Evolutionary conservation across 2,329 filamentous ascomycete species (phyloP).

Genomic region (Phialophora macrospora): DNA sequence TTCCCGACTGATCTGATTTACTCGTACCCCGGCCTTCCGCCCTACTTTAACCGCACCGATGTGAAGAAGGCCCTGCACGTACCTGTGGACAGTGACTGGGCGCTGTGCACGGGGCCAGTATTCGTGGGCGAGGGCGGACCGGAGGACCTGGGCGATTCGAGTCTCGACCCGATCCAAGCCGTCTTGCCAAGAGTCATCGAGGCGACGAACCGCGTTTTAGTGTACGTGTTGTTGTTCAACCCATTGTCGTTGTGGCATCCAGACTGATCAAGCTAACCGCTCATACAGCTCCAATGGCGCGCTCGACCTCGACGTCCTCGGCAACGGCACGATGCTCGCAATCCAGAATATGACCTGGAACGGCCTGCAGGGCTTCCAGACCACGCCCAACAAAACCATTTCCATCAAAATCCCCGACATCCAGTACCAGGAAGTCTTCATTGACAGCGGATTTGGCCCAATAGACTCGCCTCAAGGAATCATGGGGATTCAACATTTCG

Average conservation of each 20-base stretch:
- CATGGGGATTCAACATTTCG: slow-evolving; percentile 46
- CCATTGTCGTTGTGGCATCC: background rate
- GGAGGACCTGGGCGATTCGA: slow-evolving; percentile 25
- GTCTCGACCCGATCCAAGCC: slow-evolving; percentile 29
- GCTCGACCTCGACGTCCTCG: slow-evolving; percentile 31
- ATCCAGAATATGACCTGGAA: slow-evolving; percentile 38
- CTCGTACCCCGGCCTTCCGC: slow-evolving; percentile 61
- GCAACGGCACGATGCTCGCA: slow-evolving; percentile 31
- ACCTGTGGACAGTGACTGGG: slow-evolving; percentile 44
- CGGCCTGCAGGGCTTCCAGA: slow-evolving; percentile 31
- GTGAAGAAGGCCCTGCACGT: slow-evolving; percentile 72
- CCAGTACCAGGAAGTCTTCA: slow-evolving; percentile 30
- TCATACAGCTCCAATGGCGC: slow-evolving; percentile 32
- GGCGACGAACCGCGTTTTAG: slow-evolving; percentile 32
- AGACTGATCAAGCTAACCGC: slow-evolving; percentile 1
- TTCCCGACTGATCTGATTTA: slow-evolving; percentile 69
- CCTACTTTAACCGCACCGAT: slow-evolving; percentile 73
- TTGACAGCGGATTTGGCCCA: slow-evolving; percentile 21
- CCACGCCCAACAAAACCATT: slow-evolving; percentile 27
- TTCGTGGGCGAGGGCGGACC: slow-evolving; percentile 32
- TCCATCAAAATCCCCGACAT: slow-evolving; percentile 30
- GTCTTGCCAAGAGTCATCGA: slow-evolving; percentile 33
- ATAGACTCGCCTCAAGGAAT: slow-evolving; percentile 30
- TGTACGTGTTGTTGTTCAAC: slow-evolving; percentile 21
- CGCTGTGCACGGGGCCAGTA: slow-evolving; percentile 27